Evolutionary conservation across 129 eudicot species (phyloP).

Genomic region (Gnaphalium uliginosum): DNA sequence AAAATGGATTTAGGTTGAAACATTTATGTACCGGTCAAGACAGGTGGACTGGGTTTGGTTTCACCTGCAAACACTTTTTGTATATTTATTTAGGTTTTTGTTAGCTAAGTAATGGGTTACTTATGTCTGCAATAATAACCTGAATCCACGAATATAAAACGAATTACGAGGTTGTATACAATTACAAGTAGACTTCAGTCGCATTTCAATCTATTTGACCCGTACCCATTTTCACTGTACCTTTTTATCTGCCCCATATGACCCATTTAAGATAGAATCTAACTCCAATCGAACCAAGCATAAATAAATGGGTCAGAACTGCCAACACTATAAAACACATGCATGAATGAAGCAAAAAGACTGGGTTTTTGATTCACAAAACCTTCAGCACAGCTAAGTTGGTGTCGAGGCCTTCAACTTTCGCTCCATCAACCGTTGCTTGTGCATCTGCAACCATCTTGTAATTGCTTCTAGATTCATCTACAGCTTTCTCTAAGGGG

Average conservation of each 20-base stretch:
- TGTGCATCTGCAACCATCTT: slow-evolving; percentile 78
- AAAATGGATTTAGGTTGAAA: background rate
- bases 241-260: background rate
- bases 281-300: too few species aligned
- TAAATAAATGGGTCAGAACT: background rate
- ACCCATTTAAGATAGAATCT: background rate
- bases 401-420: slow-evolving; percentile 93
- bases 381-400: slow-evolving; percentile 93
- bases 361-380: background rate
- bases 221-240: background rate
- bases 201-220: background rate
- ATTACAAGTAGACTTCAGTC: background rate
- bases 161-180: background rate
- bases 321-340: background rate
- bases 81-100: background rate
- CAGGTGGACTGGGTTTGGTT: background rate
- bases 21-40: background rate
- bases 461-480: slow-evolving; percentile 76
- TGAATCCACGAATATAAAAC: background rate
- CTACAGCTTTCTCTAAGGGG: slow-evolving; percentile 71
- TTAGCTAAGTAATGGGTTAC: background rate
- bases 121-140: background rate
- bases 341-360: slow-evolving; percentile 1
- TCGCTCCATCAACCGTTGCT: slow-evolving; percentile 94
- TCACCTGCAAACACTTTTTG: background rate